Base-by-base conservation (phyloP, 1,284 basidiomycete species). In the Sanghuangporus sanghuang region DNA sequence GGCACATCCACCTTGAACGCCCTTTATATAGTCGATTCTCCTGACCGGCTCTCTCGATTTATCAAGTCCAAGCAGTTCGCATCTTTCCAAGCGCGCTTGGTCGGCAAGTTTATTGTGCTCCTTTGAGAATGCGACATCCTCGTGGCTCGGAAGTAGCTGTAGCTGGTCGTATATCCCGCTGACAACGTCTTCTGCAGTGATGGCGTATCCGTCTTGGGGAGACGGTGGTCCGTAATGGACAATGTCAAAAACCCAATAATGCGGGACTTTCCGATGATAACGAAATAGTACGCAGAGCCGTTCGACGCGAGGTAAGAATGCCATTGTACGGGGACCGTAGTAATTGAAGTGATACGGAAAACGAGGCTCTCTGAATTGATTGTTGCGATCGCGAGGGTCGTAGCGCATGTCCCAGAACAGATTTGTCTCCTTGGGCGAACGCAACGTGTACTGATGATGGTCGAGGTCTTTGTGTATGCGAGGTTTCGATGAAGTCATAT, bases 351-450 rank as follows among this genome's bases (percentile, higher is more conserved):
- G 62, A 21, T 63, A 63, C 4, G 62, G 62, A 39, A 63, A 63
- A n/a, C 46, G 61, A 1, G 61, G 61, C 11, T 21, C 61, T 16
- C 40, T 16, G 42, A 62, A 62, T 46, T 48, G 39, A 23, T 57
- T 57, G 11, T 49, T 40, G 5, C 62, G 63, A 27, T 61, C 59
- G 23, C 52, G 59, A 32, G 63, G 63, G 42, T 64, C 59, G 59
- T 57, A 61, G 8, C 63, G 63, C 63, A 64, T 64, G 55, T 64
- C 63, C 63, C 63, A 64, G 16, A 58, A 36, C n/a, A 44, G 50
- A 3, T 48, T 36, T 6, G 59, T 23, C 32, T 39, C 42, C 2
- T 48, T 49, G 18, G 35, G 27, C 12, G 42, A n/a, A 35, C 46
- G 40, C 5, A 46, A 18, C 9, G 35, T 8, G 50, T 63, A 63